Evolutionary conservation across 2,329 filamentous ascomycete species (phyloP).

Genomic region (Fusarium transvaalense): DNA sequence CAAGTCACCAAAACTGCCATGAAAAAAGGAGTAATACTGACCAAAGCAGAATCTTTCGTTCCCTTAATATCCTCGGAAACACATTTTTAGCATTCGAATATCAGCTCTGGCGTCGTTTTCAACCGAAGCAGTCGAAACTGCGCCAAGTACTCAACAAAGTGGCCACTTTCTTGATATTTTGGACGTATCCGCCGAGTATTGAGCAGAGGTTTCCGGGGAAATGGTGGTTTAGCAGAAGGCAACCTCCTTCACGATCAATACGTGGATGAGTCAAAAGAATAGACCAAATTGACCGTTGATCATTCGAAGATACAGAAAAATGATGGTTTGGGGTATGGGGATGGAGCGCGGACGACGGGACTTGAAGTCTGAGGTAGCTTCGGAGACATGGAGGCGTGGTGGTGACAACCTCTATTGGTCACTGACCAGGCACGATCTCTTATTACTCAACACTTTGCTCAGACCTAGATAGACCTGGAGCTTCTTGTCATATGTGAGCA

Average conservation of each 20-base stretch:
- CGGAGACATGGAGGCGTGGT: conserved; percentile 43
- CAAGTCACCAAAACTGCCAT: conserved; percentile 41
- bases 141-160: conserved; percentile 47
- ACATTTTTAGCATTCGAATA: conserved; percentile 55
- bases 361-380: conserved; percentile 30
- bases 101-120: conserved; percentile 54
- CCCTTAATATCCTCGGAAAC: conserved; percentile 57
- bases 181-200: conserved; percentile 58
- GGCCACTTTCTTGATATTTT: conserved; percentile 54
- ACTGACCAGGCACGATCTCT: background rate
- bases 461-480: background rate
- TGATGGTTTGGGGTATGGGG: conserved; percentile 21
- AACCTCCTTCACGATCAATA: background rate
- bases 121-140: conserved; percentile 47
- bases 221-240: conserved; percentile 44
- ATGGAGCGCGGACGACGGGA: conserved; percentile 32
- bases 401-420: background rate
- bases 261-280: background rate
- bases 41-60: conserved; percentile 52
- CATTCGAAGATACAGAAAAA: background rate
- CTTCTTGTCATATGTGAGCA: background rate
- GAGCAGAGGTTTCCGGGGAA: conserved; percentile 55
- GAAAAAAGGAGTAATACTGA: conserved; percentile 1
- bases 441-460: background rate
- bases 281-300: background rate